Percentiles rank a stretch among this genome's conserved stretches.
phyloP scores from a whole-genome alignment of 2,329 filamentous ascomycete species.

The Xylaria sp. region DNA sequence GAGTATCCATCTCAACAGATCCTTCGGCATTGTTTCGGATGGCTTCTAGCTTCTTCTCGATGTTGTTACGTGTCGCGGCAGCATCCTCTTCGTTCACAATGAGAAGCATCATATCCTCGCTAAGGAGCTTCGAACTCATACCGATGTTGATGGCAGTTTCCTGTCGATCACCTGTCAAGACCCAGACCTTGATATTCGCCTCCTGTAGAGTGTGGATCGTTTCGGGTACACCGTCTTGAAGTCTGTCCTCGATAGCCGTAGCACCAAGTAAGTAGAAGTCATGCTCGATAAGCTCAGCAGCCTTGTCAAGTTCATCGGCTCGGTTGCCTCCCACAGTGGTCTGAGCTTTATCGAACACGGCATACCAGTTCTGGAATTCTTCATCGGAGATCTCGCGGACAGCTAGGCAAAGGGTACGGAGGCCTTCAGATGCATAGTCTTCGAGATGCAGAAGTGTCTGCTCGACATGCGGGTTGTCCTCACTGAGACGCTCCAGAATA shows the following conservation, averaged over 20 bases:
- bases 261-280: conserved; percentile 88
- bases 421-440: conserved; percentile 93
- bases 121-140: conserved; percentile 98
- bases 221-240: conserved; percentile 96
- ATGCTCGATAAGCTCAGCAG: conserved; percentile 89
- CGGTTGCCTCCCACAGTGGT: conserved; percentile 91
- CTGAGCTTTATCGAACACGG: conserved; percentile 78
- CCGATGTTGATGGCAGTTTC: conserved; percentile 99
- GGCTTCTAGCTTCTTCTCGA: conserved; percentile 89
- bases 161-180: conserved; percentile 92
- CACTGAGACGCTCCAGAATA: conserved; percentile 82
- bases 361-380: conserved; percentile 82
- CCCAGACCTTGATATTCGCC: conserved; percentile 98
- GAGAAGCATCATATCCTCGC: conserved; percentile 95
- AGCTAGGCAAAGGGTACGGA: conserved; percentile 89
- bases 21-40: conserved; percentile 76
- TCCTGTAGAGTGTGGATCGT: conserved; percentile 96
- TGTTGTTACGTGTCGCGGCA: conserved; percentile 74
- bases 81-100: conserved; percentile 90
- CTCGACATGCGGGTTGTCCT: conserved; percentile 82
- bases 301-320: conserved; percentile 93
- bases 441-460: conserved; percentile 91
- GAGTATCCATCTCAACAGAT: conserved; percentile 72
- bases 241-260: conserved; percentile 92
- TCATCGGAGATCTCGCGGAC: conserved; percentile 89